Conservation (phyloP, 345 rosid genomes). For the Salix caprea region DNA sequence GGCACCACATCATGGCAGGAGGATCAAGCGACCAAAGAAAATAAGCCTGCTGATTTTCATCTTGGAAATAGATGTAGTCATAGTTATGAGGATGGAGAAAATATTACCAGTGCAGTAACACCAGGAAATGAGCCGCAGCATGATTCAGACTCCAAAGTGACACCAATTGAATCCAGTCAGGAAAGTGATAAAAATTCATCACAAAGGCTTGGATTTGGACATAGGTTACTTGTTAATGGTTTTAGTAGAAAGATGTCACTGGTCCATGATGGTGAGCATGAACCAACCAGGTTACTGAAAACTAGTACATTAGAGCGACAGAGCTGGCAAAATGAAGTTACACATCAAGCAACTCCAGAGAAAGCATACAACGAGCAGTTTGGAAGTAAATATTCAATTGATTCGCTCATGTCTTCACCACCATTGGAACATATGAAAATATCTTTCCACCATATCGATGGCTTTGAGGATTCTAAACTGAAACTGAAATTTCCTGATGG, state of each 20-base stretch:
- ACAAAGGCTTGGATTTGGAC: conserved; percentile 56
- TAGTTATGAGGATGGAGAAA: conserved; percentile 20
- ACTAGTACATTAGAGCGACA: conserved; percentile 29
- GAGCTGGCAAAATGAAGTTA: conserved; percentile 21
- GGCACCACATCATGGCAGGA: conserved; percentile 16
- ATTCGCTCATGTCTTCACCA: conserved; percentile 68
- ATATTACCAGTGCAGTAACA: conserved; percentile 18
- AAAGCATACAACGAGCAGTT: conserved; percentile 31
- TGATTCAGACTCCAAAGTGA: conserved; percentile 25
- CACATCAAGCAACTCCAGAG: conserved; percentile 23
- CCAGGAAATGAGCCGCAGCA: conserved; percentile 27
- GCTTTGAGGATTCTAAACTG: conserved; percentile 57
- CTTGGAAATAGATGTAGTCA: conserved; percentile 22
- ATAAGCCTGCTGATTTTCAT: conserved; percentile 22
- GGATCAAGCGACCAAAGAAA: conserved; percentile 27
- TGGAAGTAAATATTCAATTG: conserved; percentile 34
- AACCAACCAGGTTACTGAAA: conserved; percentile 32
- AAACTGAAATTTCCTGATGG: conserved; percentile 67
- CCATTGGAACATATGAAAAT: conserved; percentile 89
- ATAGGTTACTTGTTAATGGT: conserved; percentile 55
- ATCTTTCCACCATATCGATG: conserved; percentile 68
- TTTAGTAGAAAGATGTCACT: conserved; percentile 51
- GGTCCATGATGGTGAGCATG: conserved; percentile 35
- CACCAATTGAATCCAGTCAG: conserved; percentile 25
- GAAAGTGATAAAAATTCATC: conserved; percentile 42